A percentile compares a stretch with the other conserved stretches of the same genome.
These are phyloP conservation scores for Butyriboletus appendiculatus DNA, from an alignment of 1,284 basidiomycete species.

Conservation along the genomic window DNA sequence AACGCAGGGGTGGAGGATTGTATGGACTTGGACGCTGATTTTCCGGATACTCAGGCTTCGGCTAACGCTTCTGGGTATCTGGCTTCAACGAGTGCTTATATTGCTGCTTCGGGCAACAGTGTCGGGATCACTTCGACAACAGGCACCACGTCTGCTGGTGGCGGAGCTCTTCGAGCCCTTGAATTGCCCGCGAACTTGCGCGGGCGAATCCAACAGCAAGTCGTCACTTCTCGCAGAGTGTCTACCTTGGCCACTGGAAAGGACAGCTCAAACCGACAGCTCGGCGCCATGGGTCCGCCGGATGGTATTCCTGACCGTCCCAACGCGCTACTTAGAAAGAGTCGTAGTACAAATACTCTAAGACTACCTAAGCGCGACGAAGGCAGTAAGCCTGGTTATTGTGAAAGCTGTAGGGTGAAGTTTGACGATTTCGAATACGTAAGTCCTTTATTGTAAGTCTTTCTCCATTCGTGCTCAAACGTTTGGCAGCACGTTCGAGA, in stretches of 20 bases:
- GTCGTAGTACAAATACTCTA: slow-evolving; percentile 76
- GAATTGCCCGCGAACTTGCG: slow-evolving; percentile 55
- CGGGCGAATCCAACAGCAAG: slow-evolving; percentile 61
- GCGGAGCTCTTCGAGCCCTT: slow-evolving; percentile 43
- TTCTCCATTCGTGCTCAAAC: slow-evolving; percentile 1
- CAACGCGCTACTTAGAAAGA: slow-evolving; percentile 60
- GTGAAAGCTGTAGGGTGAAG: slow-evolving; percentile 93
- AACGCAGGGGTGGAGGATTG: slow-evolving; percentile 37
- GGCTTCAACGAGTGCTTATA: slow-evolving; percentile 60
- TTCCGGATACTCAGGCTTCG: slow-evolving; percentile 48
- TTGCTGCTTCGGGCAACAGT: slow-evolving; percentile 94
- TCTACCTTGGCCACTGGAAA: slow-evolving; percentile 33
- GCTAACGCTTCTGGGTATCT: slow-evolving; percentile 71
- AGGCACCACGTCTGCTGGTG: slow-evolving; percentile 80
- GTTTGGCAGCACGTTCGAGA: slow-evolving; percentile 71
- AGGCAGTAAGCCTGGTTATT: slow-evolving; percentile 93
- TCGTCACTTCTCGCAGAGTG: slow-evolving; percentile 61
- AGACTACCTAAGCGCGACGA: slow-evolving; percentile 77
- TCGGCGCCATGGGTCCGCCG: slow-evolving; percentile 66
- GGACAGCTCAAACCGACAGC: slow-evolving; percentile 36
- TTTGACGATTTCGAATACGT: slow-evolving; percentile 90
- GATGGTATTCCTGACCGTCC: slow-evolving; percentile 52
- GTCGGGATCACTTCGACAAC: slow-evolving; percentile 87
- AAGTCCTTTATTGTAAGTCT: slow-evolving; percentile 31
- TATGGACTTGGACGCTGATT: slow-evolving; percentile 52